Base-by-base conservation (phyloP, 1,139 yeast species). In the Wickerhamomyces sp. region DNA sequence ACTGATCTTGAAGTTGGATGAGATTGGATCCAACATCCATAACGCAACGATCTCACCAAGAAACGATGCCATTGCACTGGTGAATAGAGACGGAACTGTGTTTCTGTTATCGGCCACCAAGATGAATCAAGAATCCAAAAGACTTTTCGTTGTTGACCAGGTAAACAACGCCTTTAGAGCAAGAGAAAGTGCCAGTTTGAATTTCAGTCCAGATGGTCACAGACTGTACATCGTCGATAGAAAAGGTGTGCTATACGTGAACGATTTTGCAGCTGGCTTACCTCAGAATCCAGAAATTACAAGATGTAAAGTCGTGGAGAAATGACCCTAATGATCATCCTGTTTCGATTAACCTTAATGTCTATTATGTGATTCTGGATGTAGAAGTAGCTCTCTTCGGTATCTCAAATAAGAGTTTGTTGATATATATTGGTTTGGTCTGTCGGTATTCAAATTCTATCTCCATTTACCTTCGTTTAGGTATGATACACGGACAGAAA, bases 251-350 rank as follows among this genome's bases (percentile, higher is more conserved):
- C 64, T 88, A 33, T 77, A 78, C 46, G 74, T 87, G 17, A 86
- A 84, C 51, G 96, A 89, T 57, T 89, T 87, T 58, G 85, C 94
- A 13, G 89, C 88, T 36, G 96, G 94, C 4, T 60, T 78, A 12
- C 91, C 93, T 1, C 78, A 75, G 44, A 82, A 78, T 47, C 73
- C 74, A n/a, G 88, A 84, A n/a, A 82, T 85, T 11, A 74, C 85
- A 14, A 78, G 83, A 55, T 80, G 93, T 58, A 80, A 78, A 52
- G 23, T 18, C n/a, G n/a, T n/a, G n/a, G n/a, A n/a, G n/a, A n/a
- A n/a, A n/a, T n/a, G n/a, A n/a, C n/a, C n/a, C n/a, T n/a, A n/a
- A n/a, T n/a, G n/a, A n/a, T n/a, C n/a, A n/a, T n/a, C n/a, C n/a
- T n/a, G n/a, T n/a, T n/a, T n/a, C n/a, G n/a, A n/a, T n/a, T n/a